A percentile compares a stretch with the other conserved stretches of the same genome.
Conservation (phyloP, 805 yeast species). For the Wickerhamia fluorescens region DNA sequence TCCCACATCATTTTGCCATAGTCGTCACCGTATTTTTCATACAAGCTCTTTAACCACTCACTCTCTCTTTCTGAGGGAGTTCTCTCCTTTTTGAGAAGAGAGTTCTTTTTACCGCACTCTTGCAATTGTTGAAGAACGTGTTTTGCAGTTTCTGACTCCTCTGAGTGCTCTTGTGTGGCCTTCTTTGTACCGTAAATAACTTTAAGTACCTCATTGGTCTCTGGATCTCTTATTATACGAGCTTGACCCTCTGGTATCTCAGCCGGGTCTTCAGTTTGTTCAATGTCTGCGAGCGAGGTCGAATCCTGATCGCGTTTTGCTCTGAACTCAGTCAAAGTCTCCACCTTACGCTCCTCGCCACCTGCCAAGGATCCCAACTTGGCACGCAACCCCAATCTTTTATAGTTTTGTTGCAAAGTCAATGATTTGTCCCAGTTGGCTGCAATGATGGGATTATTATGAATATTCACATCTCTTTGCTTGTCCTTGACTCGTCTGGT, state of each 20-base stretch:
- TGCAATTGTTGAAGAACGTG: constrained; percentile 63
- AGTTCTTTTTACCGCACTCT: constrained; percentile 34
- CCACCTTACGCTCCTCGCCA: constrained; percentile 63
- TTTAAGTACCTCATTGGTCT: constrained; percentile 54
- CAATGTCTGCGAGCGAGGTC: constrained; percentile 34
- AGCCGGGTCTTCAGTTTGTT: constrained; percentile 43
- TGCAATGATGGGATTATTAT: constrained; percentile 75
- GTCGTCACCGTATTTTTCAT: constrained; percentile 80
- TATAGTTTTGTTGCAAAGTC: constrained; percentile 83
- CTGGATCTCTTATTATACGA: constrained; percentile 60
- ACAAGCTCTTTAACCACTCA: constrained; percentile 59
- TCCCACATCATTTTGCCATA: constrained; percentile 91
- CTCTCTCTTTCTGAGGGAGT: constrained; percentile 64
- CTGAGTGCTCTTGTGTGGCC: constrained; percentile 3
- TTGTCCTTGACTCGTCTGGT: constrained; percentile 67
- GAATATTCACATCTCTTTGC: constrained; percentile 57
- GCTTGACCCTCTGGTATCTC: constrained; percentile 77
- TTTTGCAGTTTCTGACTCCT: constrained; percentile 21
- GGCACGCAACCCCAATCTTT: constrained; percentile 66
- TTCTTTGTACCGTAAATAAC: constrained; percentile 68
- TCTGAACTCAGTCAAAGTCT: constrained; percentile 27
- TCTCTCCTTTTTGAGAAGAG: constrained; percentile 47
- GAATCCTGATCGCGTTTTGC: constrained; percentile 22
- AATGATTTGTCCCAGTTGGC: constrained; percentile 82
- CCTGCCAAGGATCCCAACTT: constrained; percentile 68